phyloP scores from a whole-genome alignment of 2,329 filamentous ascomycete species.

The Juglanconis juglandina region DNA sequence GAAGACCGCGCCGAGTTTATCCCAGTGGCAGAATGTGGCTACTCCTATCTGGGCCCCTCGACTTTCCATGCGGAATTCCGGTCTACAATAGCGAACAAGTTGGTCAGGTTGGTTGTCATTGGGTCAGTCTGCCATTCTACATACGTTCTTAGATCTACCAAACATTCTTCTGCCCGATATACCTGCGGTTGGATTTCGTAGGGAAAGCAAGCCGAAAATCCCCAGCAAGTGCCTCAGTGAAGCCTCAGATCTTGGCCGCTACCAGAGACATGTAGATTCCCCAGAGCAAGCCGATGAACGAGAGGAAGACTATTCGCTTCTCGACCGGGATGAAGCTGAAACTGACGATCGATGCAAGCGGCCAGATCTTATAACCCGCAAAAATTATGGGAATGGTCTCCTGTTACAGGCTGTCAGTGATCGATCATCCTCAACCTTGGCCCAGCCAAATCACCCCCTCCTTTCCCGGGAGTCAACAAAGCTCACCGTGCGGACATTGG shows the following conservation, averaged over 20 bases:
- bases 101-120: no score
- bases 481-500: slow-evolving; percentile 36
- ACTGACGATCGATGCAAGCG: slow-evolving; percentile 47
- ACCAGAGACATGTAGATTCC: slow-evolving; percentile 51
- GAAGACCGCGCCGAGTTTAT: no score
- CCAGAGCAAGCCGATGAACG: slow-evolving; percentile 47
- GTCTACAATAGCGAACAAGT: no score
- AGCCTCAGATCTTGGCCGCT: slow-evolving; percentile 28
- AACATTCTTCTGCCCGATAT: no score
- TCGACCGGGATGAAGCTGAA: slow-evolving; percentile 49
- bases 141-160: no score
- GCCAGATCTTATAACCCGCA: slow-evolving; percentile 51
- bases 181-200: no score
- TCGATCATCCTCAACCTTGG: not conserved
- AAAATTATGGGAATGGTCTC: slow-evolving; percentile 47
- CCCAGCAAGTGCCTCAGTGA: not conserved
- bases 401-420: slow-evolving; percentile 20
- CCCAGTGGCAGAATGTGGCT: no score
- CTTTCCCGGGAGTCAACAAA: not conserved
- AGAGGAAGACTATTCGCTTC: slow-evolving; percentile 46
- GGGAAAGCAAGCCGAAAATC: no score
- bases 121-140: no score
- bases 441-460: no score
- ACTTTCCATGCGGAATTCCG: no score
- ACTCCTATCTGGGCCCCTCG: no score